These are phyloP conservation scores for Hypoxylon fragiforme DNA, from an alignment of 495 filamentous ascomycete genomes.

Conservation along the genomic window DNA sequence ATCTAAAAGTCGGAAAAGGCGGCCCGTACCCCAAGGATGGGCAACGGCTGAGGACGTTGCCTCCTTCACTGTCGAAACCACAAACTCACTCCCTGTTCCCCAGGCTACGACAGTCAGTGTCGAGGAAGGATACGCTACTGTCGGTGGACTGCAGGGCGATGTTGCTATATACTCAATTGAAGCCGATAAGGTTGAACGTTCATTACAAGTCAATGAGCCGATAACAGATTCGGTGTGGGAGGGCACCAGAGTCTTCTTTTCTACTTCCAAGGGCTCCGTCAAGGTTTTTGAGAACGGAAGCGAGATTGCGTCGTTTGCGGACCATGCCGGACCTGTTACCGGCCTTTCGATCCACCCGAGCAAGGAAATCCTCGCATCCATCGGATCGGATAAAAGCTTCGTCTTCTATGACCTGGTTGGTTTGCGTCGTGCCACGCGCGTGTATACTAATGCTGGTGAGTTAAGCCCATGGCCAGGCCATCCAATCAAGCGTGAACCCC, in stretches of 20 bases:
- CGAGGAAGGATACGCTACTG: constrained; percentile 72
- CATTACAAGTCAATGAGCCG: constrained; percentile 65
- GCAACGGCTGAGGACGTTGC: constrained; percentile 73
- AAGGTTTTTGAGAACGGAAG: constrained; percentile 73
- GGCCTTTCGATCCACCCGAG: constrained; percentile 81
- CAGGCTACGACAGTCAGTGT: constrained; percentile 65
- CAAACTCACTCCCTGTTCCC: constrained; percentile 66
- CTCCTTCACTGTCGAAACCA: constrained; percentile 63
- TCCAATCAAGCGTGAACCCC: background rate
- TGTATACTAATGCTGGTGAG: constrained; percentile 83
- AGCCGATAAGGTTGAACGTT: constrained; percentile 67
- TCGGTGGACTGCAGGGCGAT: constrained; percentile 77
- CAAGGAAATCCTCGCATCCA: constrained; percentile 81
- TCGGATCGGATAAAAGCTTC: constrained; percentile 91
- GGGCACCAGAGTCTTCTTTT: constrained; percentile 68
- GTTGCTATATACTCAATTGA: constrained; percentile 79
- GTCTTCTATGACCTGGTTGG: constrained; percentile 81
- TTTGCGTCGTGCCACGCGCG: constrained; percentile 67
- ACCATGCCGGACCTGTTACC: constrained; percentile 80
- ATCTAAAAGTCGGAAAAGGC: constrained; percentile 82
- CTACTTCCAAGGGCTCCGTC: constrained; percentile 74
- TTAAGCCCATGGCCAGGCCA: constrained; percentile 13
- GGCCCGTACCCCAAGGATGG: constrained; percentile 83
- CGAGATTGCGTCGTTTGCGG: constrained; percentile 65
- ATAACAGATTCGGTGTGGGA: constrained; percentile 83